Base-by-base conservation (phyloP, 2,329 filamentous ascomycete species). In the Diaporthe capsici region DNA sequence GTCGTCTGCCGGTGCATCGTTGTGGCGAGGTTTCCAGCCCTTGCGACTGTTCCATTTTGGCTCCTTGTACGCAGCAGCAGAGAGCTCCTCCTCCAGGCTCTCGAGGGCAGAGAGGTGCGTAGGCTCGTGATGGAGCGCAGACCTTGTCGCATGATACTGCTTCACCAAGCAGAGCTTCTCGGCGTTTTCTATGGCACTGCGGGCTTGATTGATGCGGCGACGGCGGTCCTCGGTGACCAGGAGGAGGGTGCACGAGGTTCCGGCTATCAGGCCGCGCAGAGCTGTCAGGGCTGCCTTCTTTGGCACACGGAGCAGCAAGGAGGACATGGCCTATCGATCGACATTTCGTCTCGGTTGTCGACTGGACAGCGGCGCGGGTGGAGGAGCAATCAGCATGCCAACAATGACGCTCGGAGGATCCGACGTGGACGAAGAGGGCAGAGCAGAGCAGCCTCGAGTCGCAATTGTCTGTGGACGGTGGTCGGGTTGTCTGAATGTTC, bases 211-310 rank as follows among this genome's bases (percentile, higher is more conserved):
- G 79, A 88, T 87, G 53, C 84, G 83, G 17, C 86, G 84, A 60
- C 86, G 84, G 37, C 86, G 86, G 78, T 88, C 86, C 78, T 88
- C 86, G 72, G 83, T 83, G 73, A 87, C 76, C 55, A 87, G 77
- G 42, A 84, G 84, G 58, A 87, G 79, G 31, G 85, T 85, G 80
- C 85, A 87, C 6, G 86, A 86, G 1, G 86, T 88, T 75, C 86
- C 86, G 13, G 87, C 79, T 42, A 86, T 84, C 63, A 88, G 83
- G 44, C 85, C 84, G 51, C 85, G 85, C 68, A 88, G 82, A 37
- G 85, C 83, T 79, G 85, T 85, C 78, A 88, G 80, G 78, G 85
- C 86, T 73, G 84, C 84, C 81, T 86, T 86, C 75, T 86, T 87
- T 72, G 86, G 86, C 65, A 86, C 84, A 76, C 84, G 85, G 53